phyloP scores from a whole-genome alignment of 495 filamentous ascomycete genomes.

The Daldinia vernicosa region DNA sequence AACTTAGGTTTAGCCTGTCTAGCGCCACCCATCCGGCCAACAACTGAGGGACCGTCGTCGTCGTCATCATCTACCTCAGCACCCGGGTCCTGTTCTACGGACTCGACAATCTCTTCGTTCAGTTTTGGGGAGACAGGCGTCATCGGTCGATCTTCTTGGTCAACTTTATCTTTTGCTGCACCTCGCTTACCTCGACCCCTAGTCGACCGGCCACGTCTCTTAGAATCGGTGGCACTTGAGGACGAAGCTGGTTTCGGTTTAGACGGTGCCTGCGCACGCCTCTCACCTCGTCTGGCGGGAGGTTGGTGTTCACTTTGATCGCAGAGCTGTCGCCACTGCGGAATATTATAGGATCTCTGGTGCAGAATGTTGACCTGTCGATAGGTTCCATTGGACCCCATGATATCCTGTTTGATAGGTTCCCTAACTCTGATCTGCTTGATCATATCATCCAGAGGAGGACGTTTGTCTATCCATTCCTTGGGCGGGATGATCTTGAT shows the following conservation, averaged over 20 bases:
- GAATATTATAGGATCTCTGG: constrained; percentile 93
- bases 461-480: constrained; percentile 88
- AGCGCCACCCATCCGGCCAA: constrained; percentile 53
- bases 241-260: constrained; percentile 49
- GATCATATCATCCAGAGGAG: constrained; percentile 80
- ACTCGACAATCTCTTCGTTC: constrained; percentile 55
- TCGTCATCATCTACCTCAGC: constrained; percentile 60
- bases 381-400: constrained; percentile 91
- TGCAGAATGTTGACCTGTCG: constrained; percentile 96
- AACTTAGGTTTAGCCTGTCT: constrained; percentile 59
- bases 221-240: constrained; percentile 34
- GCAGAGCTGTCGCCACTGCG: constrained; percentile 91
- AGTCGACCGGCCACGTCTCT: constrained; percentile 53
- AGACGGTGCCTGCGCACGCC: constrained; percentile 72
- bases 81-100: constrained; percentile 56
- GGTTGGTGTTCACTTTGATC: constrained; percentile 95
- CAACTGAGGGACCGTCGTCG: constrained; percentile 52
- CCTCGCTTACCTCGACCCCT: constrained; percentile 41
- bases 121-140: constrained; percentile 63
- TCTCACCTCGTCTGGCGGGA: constrained; percentile 90
- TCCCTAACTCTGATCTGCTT: constrained; percentile 94
- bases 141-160: constrained; percentile 59
- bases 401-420: constrained; percentile 97
- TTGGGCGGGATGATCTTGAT: constrained; percentile 93
- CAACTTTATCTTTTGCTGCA: constrained; percentile 44